phyloP scores from a whole-genome alignment of 2,329 filamentous ascomycete genomes.

The Pyrenophora tritici-repentis region DNA sequence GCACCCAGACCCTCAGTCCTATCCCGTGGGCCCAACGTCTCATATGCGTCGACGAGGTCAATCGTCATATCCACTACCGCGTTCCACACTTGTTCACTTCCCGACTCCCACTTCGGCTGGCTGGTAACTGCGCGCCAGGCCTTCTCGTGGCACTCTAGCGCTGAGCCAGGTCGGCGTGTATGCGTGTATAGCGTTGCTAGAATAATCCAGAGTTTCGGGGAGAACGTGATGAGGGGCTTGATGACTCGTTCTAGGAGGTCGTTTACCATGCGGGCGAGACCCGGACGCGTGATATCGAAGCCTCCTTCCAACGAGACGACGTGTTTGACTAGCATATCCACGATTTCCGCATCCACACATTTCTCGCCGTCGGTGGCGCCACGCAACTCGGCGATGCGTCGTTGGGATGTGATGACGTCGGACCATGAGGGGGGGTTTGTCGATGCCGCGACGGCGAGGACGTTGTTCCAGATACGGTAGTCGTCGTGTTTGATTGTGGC shows the following conservation, averaged over 20 bases:
- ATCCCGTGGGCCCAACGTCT: constrained; percentile 65
- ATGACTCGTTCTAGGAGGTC: constrained; percentile 75
- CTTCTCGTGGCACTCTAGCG: constrained; percentile 84
- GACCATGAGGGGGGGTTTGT: constrained; percentile 73
- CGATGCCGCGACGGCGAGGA: constrained; percentile 82
- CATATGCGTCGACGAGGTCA: constrained; percentile 79
- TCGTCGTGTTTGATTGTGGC: constrained; percentile 82
- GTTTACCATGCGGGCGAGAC: constrained; percentile 66
- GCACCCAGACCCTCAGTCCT: constrained; percentile 58
- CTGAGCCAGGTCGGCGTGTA: constrained; percentile 69
- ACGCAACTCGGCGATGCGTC: constrained; percentile 75
- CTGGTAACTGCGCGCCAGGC: constrained; percentile 77
- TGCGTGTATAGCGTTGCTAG: constrained; percentile 75
- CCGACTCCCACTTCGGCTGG: constrained; percentile 60
- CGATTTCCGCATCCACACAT: constrained; percentile 74
- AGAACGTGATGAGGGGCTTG: constrained; percentile 81
- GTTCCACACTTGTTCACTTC: constrained; percentile 69
- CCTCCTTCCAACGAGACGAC: constrained; percentile 55
- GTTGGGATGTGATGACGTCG: constrained; percentile 77
- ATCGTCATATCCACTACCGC: constrained; percentile 78
- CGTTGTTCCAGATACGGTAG: constrained; percentile 95
- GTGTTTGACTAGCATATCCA: constrained; percentile 74
- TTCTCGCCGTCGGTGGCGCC: constrained; percentile 70
- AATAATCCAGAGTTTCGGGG: constrained; percentile 76
- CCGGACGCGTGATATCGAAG: constrained; percentile 52